Conservation (phyloP, 2,329 filamentous ascomycete species). For the Cordyceps tenuipes region DNA sequence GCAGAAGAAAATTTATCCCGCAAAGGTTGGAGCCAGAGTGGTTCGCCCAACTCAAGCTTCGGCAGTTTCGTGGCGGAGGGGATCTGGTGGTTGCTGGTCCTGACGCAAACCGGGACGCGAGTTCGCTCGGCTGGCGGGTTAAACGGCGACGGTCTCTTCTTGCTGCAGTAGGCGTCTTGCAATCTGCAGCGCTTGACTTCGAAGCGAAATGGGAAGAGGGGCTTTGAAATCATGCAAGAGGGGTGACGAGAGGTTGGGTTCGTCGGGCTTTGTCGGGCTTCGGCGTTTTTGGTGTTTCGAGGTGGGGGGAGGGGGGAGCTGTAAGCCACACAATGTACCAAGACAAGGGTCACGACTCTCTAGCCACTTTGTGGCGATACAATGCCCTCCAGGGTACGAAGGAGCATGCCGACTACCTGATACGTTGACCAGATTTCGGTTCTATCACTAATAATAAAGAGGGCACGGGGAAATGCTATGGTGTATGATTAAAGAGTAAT, state of each 20-base stretch:
- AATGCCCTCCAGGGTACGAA: background rate
- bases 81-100: background rate
- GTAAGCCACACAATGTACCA: background rate
- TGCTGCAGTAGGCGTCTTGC: background rate
- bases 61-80: background rate
- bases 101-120: background rate
- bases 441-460: too few species aligned
- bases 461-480: background rate
- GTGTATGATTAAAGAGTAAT: too few species aligned
- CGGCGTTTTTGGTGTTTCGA: background rate
- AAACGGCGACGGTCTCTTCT: background rate
- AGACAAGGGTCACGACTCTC: background rate
- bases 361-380: conserved; percentile 4
- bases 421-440: too few species aligned
- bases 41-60: background rate
- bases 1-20: too few species aligned
- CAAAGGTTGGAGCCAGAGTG: background rate
- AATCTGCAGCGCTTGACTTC: background rate
- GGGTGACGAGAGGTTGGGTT: background rate
- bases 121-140: background rate
- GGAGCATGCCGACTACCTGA: background rate
- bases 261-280: background rate
- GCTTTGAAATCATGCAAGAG: background rate
- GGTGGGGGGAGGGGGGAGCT: conserved; percentile 5
- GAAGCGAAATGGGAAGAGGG: background rate